Percentiles rank a stretch among this genome's conserved stretches.
phyloP scores from a whole-genome alignment of 129 eudicot species.

The Chrysanthemum lavandulifolium region DNA sequence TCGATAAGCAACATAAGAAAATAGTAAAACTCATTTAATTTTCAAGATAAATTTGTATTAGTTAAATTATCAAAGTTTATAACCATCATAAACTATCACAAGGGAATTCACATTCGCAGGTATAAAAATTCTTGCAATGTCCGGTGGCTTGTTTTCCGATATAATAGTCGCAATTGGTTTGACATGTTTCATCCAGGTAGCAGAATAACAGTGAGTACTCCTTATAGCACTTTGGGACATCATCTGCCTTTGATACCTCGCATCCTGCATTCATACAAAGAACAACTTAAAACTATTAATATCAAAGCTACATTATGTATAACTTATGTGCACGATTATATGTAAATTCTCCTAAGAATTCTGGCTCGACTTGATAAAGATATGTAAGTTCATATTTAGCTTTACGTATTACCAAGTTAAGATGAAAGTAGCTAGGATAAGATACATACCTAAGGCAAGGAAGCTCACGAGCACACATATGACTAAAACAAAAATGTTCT shows the following conservation, averaged over 20 bases:
- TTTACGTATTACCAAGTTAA: neutral
- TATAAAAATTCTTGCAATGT: slow-evolving; percentile 12
- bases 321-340: no score
- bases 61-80: no score
- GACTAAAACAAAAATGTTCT: neutral
- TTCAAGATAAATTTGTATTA: no score
- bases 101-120: neutral
- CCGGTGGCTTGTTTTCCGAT: neutral
- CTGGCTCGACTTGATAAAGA: neutral
- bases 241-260: no score
- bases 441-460: neutral
- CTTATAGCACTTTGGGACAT: no score
- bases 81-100: neutral
- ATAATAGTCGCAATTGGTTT: neutral
- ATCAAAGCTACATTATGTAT: no score
- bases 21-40: no score
- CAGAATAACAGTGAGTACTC: no score
- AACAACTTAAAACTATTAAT: neutral
- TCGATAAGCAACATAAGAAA: neutral
- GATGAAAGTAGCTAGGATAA: neutral
- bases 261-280: no score
- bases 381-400: neutral
- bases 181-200: neutral
- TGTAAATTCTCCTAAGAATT: neutral
- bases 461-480: neutral